These are phyloP conservation scores for Botrytis elliptica DNA, from an alignment of 2,329 filamentous ascomycete genomes.

Conservation along the genomic window DNA sequence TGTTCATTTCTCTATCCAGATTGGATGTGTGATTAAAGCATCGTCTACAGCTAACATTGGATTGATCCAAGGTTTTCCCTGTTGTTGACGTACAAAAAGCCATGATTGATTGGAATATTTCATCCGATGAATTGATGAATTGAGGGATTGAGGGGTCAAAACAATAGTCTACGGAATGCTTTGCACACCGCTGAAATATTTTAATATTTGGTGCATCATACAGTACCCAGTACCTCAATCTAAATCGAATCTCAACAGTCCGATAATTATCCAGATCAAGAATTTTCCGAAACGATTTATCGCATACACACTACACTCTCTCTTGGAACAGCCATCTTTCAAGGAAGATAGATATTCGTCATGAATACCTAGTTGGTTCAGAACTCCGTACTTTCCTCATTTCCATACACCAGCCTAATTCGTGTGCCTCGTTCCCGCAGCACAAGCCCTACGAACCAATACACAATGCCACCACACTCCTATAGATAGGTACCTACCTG, in stretches of 20 bases:
- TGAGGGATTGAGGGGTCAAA: neutral
- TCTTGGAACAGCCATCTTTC: neutral
- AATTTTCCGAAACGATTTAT: neutral
- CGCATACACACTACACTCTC: neutral
- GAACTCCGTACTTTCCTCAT: neutral
- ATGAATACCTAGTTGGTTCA: neutral
- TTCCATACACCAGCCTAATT: neutral
- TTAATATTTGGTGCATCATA: neutral
- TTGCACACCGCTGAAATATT: constrained; percentile 15
- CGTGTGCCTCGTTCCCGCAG: constrained; percentile 15
- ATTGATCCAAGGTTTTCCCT: constrained; percentile 1
- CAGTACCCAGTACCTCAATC: neutral
- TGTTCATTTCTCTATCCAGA: neutral
- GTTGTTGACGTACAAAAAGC: neutral
- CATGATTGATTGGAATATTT: constrained; percentile 3
- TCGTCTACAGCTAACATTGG: neutral
- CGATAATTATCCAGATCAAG: neutral
- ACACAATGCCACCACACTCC: neutral
- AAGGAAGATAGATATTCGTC: neutral
- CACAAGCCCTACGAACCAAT: constrained; percentile 13
- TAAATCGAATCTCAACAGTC: constrained; percentile 6
- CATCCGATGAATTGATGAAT: neutral
- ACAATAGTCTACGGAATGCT: neutral
- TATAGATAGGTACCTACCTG: neutral
- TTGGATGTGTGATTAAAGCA: constrained; percentile 4